Base-by-base conservation (phyloP, 441 rosid species). In the Bruguiera hainesii region DNA sequence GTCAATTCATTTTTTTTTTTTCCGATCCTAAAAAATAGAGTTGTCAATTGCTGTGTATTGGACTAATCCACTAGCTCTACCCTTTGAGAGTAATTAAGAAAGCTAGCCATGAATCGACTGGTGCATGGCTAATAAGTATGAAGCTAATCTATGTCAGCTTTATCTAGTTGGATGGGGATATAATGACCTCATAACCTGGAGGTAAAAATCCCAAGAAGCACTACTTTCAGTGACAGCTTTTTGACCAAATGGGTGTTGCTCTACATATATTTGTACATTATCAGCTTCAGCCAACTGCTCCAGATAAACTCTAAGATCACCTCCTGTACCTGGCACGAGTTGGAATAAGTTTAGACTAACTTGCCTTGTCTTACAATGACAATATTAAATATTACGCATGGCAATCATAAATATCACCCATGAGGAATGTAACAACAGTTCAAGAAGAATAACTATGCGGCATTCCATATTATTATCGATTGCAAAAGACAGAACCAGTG, bases 231-330 rank as follows among this genome's bases (percentile, higher is more conserved):
- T 79, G 42, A 94, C 84, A 48, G 86, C 82, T 13, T 64, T 75
- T 75, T 94, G 97, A 33, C 96, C 99, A 69, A 89, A 85, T 28
- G 91, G 88, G 60, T 88, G 80, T 8, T 79, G 80, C 76, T 76
- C 86, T 15, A 89, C 80, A 68, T 83, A 95, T 23, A 68, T 81
- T 75, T 75, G 95, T 33, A 87, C 80, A 65, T 84, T 83, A 35
- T 83, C 82, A 25, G 91, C 87, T 58, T 64, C 80, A 52, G 73
- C 81, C 65, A 92, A 60, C 60, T 70, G 69, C 73, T 89, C 90
- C 66, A 95, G 71, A 80, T 91, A 79, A 71, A 80, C 82, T 68
- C 87, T 86, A 51, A 95, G 73, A 67, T 87, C 87, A 31, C 93
- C 98, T 73, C 83, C 83, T 56, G 28, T 63, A 76, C 91, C 97